A percentile compares a stretch with the other conserved stretches of the same genome.
Evolutionary conservation across 2,329 filamentous ascomycete species (phyloP).

Genomic region (Penicillium sp.): DNA sequence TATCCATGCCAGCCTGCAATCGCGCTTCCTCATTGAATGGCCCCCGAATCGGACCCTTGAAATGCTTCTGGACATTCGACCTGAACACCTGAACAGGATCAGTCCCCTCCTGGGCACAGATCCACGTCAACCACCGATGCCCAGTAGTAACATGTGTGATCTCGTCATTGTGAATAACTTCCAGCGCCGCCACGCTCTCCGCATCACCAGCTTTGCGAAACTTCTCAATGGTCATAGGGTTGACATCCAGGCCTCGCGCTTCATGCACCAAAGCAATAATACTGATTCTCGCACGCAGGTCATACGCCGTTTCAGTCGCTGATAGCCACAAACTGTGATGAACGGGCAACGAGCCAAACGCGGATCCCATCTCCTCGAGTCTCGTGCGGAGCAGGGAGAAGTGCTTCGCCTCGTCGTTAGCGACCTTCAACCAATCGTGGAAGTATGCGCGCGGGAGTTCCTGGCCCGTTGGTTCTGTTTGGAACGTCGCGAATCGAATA

Average conservation of each 20-base stretch:
- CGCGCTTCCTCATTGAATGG: slow-evolving; percentile 49
- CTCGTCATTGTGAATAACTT: slow-evolving; percentile 50
- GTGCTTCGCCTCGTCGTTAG: slow-evolving; percentile 50
- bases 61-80: slow-evolving; percentile 45
- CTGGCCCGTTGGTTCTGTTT: slow-evolving; percentile 30
- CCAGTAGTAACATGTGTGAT: slow-evolving; percentile 52
- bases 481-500: slow-evolving; percentile 48
- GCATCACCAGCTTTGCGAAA: slow-evolving; percentile 44
- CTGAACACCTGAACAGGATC: slow-evolving; percentile 50
- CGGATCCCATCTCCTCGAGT: slow-evolving; percentile 47
- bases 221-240: slow-evolving; percentile 50
- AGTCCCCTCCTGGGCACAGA: slow-evolving; percentile 47
- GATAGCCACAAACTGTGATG: slow-evolving; percentile 50
- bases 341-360: slow-evolving; percentile 48
- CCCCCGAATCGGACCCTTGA: slow-evolving; percentile 44
- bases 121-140: slow-evolving; percentile 50
- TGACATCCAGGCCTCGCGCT: slow-evolving; percentile 49
- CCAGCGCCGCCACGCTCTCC: slow-evolving; percentile 45
- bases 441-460: slow-evolving; percentile 47
- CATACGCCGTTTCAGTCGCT: slow-evolving; percentile 44
- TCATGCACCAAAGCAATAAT: slow-evolving; percentile 52
- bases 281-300: slow-evolving; percentile 48
- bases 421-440: slow-evolving; percentile 51
- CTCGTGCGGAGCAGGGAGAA: slow-evolving; percentile 48
- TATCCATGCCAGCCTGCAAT: slow-evolving; percentile 47